These are phyloP conservation scores for Candida gigantensis DNA, from an alignment of 1,139 yeast genomes.

Conservation along the genomic window DNA sequence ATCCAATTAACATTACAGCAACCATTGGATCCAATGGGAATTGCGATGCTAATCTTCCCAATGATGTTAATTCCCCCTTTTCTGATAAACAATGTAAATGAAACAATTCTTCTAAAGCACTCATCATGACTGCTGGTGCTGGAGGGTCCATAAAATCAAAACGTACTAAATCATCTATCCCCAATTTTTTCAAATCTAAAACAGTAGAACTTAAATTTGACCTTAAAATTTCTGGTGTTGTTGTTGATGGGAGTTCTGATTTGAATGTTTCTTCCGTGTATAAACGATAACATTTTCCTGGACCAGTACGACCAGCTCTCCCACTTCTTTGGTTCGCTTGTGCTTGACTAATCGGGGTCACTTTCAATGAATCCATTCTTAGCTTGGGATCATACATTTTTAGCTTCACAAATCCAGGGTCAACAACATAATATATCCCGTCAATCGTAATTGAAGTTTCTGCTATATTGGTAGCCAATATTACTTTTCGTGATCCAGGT, in stretches of 20 bases:
- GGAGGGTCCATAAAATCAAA: slow-evolving; percentile 98
- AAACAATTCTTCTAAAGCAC: slow-evolving; percentile 82
- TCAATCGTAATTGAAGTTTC: slow-evolving; percentile 97
- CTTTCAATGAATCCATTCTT: slow-evolving; percentile 90
- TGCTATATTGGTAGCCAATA: slow-evolving; percentile 92
- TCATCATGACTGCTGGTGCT: slow-evolving; percentile 67
- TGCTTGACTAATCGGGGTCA: slow-evolving; percentile 74
- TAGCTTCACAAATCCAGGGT: slow-evolving; percentile 96
- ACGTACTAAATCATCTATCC: slow-evolving; percentile 73
- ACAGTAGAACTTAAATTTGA: slow-evolving; percentile 85
- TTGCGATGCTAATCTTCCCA: slow-evolving; percentile 85
- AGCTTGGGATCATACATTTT: slow-evolving; percentile 96
- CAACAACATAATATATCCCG: slow-evolving; percentile 95
- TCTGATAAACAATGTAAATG: slow-evolving; percentile 82
- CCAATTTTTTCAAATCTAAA: slow-evolving; percentile 92
- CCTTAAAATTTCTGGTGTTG: slow-evolving; percentile 91
- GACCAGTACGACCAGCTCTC: slow-evolving; percentile 86
- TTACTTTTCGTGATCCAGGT: slow-evolving; percentile 69
- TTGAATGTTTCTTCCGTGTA: slow-evolving; percentile 70
- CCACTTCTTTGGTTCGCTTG: slow-evolving; percentile 84
- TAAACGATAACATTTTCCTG: slow-evolving; percentile 75
- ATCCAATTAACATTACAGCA: slow-evolving; percentile 75
- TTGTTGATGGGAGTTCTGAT: slow-evolving; percentile 78
- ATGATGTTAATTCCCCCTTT: slow-evolving; percentile 67
- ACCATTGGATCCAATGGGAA: slow-evolving; percentile 96